Conservation (phyloP, 129 eudicot species). For the Apium graveolens region DNA sequence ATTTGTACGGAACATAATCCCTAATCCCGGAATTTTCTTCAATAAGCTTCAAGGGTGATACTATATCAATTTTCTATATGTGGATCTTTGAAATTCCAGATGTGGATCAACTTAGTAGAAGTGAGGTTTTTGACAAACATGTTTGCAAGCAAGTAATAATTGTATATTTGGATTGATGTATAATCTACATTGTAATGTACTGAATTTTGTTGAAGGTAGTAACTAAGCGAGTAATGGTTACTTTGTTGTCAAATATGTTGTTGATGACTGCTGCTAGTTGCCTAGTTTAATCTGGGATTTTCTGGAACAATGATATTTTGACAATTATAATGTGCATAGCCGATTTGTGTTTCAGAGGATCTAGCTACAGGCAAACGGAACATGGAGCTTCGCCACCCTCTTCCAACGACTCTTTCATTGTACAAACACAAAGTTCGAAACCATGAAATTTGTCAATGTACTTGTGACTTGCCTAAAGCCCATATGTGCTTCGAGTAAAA, state of each 20-base stretch:
- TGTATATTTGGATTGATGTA: constrained; percentile 8
- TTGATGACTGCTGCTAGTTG: not conserved
- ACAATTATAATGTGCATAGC: not conserved
- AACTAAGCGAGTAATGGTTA: not conserved
- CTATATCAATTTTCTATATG: not conserved
- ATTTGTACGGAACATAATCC: constrained; percentile 9
- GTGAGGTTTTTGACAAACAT: not conserved
- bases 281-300: not conserved
- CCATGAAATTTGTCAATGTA: not conserved
- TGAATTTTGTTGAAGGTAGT: not conserved
- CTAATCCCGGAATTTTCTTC: not conserved
- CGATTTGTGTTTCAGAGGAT: not conserved
- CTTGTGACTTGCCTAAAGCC: not conserved
- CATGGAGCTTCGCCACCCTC: not conserved
- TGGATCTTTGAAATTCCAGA: not conserved
- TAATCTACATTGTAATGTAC: not conserved
- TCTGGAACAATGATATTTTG: not conserved
- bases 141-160: constrained; percentile 8
- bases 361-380: not conserved
- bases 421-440: not conserved
- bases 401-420: not conserved
- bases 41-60: not conserved
- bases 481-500: not conserved
- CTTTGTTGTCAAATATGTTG: not conserved
- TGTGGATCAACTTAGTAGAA: not conserved